Percentiles rank a stretch among this genome's conserved stretches.
Evolutionary conservation across 352 stramenopile genomes (phyloP).

Genomic region (Pythium sukuiense): DNA sequence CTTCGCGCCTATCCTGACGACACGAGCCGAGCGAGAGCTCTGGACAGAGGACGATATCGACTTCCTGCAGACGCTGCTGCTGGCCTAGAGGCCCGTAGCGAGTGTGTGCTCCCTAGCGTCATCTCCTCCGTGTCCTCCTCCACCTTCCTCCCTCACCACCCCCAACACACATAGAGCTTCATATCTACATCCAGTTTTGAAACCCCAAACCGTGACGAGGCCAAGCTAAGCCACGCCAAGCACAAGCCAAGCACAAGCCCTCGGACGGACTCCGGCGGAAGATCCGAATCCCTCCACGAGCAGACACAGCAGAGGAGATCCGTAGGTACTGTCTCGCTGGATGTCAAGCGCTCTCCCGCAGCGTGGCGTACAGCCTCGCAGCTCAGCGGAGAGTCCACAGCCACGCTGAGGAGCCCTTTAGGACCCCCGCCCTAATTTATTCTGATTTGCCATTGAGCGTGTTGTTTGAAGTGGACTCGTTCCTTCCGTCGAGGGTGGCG

Average conservation of each 20-base stretch:
- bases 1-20: conserved; percentile 50
- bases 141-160: neutral
- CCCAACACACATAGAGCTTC: neutral
- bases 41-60: conserved; percentile 85
- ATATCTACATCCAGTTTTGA: neutral
- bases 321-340: neutral
- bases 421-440: neutral
- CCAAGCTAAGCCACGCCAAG: neutral
- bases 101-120: conserved; percentile 2
- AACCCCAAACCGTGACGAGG: neutral
- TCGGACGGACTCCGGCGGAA: neutral
- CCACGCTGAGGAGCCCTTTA: neutral
- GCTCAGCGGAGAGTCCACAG: neutral
- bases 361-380: neutral
- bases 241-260: neutral
- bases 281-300: neutral
- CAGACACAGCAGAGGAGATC: neutral
- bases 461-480: neutral
- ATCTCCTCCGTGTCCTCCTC: conserved; percentile 1
- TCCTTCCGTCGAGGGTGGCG: conserved; percentile 3
- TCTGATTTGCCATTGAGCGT: neutral
- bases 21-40: conserved; percentile 48
- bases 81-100: conserved; percentile 35
- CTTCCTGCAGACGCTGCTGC: conserved; percentile 72
- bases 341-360: neutral